Evolutionary conservation across 2,329 filamentous ascomycete genomes (phyloP).

Genomic region (Penicillium griseofulvum): DNA sequence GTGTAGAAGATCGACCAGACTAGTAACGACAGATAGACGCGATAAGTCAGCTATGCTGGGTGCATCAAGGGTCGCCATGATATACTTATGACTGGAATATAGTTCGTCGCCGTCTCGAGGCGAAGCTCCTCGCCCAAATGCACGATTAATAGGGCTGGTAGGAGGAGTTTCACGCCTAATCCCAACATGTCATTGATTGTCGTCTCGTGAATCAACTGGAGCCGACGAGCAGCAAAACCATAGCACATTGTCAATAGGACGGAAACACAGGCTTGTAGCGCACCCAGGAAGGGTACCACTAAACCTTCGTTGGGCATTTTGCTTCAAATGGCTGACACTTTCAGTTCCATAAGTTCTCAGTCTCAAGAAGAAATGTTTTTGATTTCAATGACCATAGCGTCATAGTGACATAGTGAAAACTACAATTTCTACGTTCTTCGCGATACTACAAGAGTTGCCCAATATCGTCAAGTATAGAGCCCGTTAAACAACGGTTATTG

Average conservation of each 20-base stretch:
- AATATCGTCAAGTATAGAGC: neutral
- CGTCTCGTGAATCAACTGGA: neutral
- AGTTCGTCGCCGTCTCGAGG: neutral
- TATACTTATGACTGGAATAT: conserved; percentile 1
- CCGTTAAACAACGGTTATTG: neutral
- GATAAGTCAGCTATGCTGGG: neutral
- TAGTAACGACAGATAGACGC: neutral
- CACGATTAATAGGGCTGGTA: neutral
- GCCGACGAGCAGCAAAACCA: neutral
- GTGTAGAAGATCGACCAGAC: neutral
- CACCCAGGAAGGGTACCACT: neutral
- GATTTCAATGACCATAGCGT: neutral
- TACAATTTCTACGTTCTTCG: too few relatives aligned
- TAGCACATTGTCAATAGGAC: neutral
- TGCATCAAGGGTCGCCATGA: neutral
- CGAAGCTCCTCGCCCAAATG: neutral
- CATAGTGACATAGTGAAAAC: conserved; percentile 14
- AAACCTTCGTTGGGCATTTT: neutral
- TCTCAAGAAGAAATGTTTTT: neutral
- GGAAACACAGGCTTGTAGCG: neutral
- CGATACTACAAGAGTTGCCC: too few relatives aligned
- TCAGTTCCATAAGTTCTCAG: neutral
- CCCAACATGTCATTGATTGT: neutral
- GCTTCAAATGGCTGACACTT: neutral
- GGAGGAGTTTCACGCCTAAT: neutral